These are phyloP conservation scores for Lentinula edodes DNA, from an alignment of 768 basidiomycete genomes.

Conservation along the genomic window DNA sequence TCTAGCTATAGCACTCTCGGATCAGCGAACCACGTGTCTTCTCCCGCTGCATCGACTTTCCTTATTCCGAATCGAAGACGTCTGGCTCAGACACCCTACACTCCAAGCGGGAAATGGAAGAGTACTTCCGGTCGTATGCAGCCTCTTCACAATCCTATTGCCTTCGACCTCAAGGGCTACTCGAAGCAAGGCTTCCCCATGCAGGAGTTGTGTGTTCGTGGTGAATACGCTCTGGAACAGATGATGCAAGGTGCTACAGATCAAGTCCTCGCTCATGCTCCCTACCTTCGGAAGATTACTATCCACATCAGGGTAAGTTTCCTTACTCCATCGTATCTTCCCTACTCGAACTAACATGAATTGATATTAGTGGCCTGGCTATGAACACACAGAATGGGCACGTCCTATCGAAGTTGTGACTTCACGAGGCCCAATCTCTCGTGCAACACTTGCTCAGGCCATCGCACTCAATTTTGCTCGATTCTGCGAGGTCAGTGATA, in stretches of 20 bases:
- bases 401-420: constrained; percentile 30
- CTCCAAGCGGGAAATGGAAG: constrained; percentile 20
- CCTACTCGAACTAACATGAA: background rate
- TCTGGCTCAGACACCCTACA: constrained; percentile 28
- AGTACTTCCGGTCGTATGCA: constrained; percentile 15
- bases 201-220: constrained; percentile 35
- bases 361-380: constrained; percentile 40
- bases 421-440: constrained; percentile 33
- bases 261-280: constrained; percentile 28
- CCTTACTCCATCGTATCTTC: background rate
- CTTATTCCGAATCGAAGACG: constrained; percentile 25
- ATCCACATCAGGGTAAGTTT: constrained; percentile 33
- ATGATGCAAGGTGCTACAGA: constrained; percentile 37
- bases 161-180: constrained; percentile 39
- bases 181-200: constrained; percentile 38
- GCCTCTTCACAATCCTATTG: constrained; percentile 22
- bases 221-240: constrained; percentile 25
- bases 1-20: background rate
- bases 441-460: constrained; percentile 31
- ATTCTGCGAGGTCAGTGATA: constrained; percentile 32
- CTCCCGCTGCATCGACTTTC: constrained; percentile 16
- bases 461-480: constrained; percentile 30
- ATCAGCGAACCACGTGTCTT: background rate
- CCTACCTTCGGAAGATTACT: constrained; percentile 24
- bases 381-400: constrained; percentile 33